Evolutionary conservation across 164 flowering plant genomes (phyloP).

Genomic region (Dillenia suffruticosa): DNA sequence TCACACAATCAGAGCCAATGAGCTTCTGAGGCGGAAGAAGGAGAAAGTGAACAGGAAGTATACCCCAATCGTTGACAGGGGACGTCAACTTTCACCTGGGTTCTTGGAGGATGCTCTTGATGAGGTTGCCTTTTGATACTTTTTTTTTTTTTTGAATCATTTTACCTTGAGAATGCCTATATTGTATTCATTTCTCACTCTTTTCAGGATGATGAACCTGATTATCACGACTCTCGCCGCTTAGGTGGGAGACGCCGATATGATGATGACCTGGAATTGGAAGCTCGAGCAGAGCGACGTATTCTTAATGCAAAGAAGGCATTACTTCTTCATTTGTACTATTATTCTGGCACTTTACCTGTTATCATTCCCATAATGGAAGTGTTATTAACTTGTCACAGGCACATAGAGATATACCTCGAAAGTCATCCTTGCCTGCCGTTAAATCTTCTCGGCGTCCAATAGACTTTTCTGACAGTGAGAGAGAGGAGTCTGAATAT

Average conservation of each 20-base stretch:
- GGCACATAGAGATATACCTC: constrained; percentile 56
- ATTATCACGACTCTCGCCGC: constrained; percentile 68
- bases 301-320: constrained; percentile 94
- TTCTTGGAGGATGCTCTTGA: constrained; percentile 94
- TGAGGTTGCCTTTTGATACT: constrained; percentile 44
- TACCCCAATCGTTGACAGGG: constrained; percentile 58
- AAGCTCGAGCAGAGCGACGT: constrained; percentile 88
- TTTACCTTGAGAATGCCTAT: neutral
- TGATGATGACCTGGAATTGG: constrained; percentile 84
- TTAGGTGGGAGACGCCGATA: constrained; percentile 56
- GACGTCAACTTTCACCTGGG: constrained; percentile 96
- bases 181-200: constrained; percentile 2
- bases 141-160: neutral
- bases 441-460: constrained; percentile 56
- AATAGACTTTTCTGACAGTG: constrained; percentile 76
- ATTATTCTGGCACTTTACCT: neutral
- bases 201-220: constrained; percentile 79
- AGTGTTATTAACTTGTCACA: constrained; percentile 24
- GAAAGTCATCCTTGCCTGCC: constrained; percentile 53
- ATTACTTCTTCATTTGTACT: constrained; percentile 3
- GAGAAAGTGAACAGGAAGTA: constrained; percentile 87
- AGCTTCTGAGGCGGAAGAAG: constrained; percentile 67
- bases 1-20: constrained; percentile 84
- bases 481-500: constrained; percentile 90
- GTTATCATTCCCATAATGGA: neutral